Percentiles rank a stretch among this genome's conserved stretches.
Conservation (phyloP, 345 rosid genomes). For the Diplotaxis tenuifolia region DNA sequence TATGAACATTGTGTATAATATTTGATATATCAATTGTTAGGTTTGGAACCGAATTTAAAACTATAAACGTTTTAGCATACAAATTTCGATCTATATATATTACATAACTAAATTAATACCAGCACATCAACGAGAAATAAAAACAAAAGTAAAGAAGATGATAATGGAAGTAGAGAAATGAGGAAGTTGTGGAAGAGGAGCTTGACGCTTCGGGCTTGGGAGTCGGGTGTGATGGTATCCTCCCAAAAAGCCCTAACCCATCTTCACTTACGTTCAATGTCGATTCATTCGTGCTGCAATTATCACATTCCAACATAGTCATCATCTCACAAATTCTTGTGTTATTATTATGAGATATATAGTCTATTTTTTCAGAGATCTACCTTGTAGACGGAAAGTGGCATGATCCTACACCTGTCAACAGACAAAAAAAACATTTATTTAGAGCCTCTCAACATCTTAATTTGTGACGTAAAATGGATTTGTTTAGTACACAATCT, state of each 20-base stretch:
- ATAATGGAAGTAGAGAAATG: constrained; percentile 11
- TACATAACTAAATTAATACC: background rate
- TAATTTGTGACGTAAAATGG: background rate
- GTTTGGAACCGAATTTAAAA: background rate
- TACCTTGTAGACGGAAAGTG: constrained; percentile 40
- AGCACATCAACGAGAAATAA: background rate
- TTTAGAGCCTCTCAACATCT: background rate
- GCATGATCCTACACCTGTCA: constrained; percentile 39
- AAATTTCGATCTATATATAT: background rate
- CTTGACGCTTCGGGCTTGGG: constrained; percentile 38
- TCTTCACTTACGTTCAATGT: constrained; percentile 35
- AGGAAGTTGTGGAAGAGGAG: constrained; percentile 5
- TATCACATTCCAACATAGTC: background rate
- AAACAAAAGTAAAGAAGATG: constrained; percentile 19
- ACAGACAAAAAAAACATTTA: background rate
- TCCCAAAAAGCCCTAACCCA: constrained; percentile 36
- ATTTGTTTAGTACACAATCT: background rate
- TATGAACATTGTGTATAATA: background rate
- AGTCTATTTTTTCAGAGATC: background rate
- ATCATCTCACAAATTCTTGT: background rate
- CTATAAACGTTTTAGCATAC: background rate
- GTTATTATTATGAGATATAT: background rate
- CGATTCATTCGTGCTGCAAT: constrained; percentile 39
- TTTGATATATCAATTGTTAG: background rate
- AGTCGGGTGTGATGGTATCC: constrained; percentile 35